phyloP scores from a whole-genome alignment of 2,329 filamentous ascomycete genomes.

The Dactylellina drechsleri region DNA sequence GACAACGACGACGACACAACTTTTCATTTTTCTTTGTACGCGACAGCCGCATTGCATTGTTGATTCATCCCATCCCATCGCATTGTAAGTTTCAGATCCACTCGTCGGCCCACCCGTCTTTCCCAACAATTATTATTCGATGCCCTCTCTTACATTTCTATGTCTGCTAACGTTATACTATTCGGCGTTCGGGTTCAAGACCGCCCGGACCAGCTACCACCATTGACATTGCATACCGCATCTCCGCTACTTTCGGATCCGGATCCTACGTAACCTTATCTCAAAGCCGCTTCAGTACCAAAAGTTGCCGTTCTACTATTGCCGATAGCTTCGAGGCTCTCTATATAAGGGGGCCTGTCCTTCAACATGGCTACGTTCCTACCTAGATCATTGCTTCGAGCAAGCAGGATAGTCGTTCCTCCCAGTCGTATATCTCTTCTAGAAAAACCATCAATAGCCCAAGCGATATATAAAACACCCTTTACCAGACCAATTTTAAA shows the following conservation, averaged over 20 bases:
- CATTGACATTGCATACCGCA: not conserved
- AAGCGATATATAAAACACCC: slow-evolving; percentile 23
- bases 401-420: slow-evolving; percentile 25
- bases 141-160: slow-evolving; percentile 8
- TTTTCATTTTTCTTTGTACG: slow-evolving; percentile 3
- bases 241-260: slow-evolving; percentile 6
- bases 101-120: slow-evolving; percentile 26
- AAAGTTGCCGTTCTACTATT: not conserved
- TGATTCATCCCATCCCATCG: no score
- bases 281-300: not conserved
- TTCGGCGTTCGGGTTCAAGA: slow-evolving; percentile 43
- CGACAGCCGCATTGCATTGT: slow-evolving; percentile 1
- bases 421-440: slow-evolving; percentile 19
- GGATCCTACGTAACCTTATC: slow-evolving; percentile 7
- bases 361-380: slow-evolving; percentile 52
- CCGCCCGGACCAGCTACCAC: slow-evolving; percentile 12
- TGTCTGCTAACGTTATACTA: slow-evolving; percentile 32
- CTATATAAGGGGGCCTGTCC: slow-evolving; percentile 47
- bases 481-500: slow-evolving; percentile 10
- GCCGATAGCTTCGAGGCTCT: slow-evolving; percentile 3
- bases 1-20: not conserved
- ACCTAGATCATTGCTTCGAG: slow-evolving; percentile 47
- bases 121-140: slow-evolving; percentile 42
- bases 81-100: no score
- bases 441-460: slow-evolving; percentile 14